Base-by-base conservation (phyloP, 1,284 basidiomycete species). In the Ceratobasidium sp. region DNA sequence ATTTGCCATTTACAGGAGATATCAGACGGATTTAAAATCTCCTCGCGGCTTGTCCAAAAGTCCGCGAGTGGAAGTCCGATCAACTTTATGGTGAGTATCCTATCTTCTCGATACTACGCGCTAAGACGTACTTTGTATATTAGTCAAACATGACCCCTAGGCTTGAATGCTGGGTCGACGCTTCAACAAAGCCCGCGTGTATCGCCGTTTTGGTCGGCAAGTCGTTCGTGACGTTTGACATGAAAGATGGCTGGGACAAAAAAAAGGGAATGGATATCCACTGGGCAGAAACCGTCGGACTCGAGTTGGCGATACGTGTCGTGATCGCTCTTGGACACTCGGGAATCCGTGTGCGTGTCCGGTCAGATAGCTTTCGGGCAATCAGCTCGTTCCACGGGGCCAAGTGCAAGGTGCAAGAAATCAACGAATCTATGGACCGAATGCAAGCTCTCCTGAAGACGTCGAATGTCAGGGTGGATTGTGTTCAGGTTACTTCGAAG, bases 141-240 rank as follows among this genome's bases (percentile, higher is more conserved):
- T n/a, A 58, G 54, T 58, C 54, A 11, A 58, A 58, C 24, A 14
- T 7, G 31, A 6, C 51, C 5, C 13, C 14, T 37, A 16, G 1
- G 19, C 54, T 37, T 5, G 54, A 58, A 19, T 58, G 54, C 19
- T 58, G 54, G 54, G 54, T 58, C 16, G 54, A 58, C 54, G 54
- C 54, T 19, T 58, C 54, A 7, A 58, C 54, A 14, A n/a, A 13
- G 14, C 54, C 29, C 9, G 9, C 54, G n/a, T 37, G 54, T 31
- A 58, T 58, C 37, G 54, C 54, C 16, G 54, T 58, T 16, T 14
- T 58, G 19, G 9, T 58, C 31, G 9, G n/a, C n/a, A 13, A n/a
- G 31, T 37, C 16, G 16, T 58, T 34, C n/a, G n/a, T 37, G 29
- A 58, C 31, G 1, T 58, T 58, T 31, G 4, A 16, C 14, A 9